Percentiles rank a stretch among this genome's conserved stretches.
Conservation (phyloP, 140 eudicot genomes). For the Oenanthe javanica region DNA sequence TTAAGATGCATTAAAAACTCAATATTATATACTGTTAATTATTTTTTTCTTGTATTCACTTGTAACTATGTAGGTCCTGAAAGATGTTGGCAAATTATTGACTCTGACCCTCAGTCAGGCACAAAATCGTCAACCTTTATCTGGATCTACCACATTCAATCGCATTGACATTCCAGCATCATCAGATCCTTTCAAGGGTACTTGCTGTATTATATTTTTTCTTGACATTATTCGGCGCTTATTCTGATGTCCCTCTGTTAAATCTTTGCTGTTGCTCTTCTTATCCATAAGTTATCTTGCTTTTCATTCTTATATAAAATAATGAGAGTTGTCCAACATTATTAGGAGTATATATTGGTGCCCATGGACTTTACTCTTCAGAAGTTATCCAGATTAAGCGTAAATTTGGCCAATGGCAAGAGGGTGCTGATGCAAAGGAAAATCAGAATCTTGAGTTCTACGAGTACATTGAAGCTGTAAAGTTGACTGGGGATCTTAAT, state of each 20-base stretch:
- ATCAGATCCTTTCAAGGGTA: constrained; percentile 82
- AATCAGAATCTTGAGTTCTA: constrained; percentile 63
- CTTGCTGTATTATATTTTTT: constrained; percentile 1
- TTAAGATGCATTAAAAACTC: background rate
- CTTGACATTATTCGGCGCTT: background rate
- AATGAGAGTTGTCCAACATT: background rate
- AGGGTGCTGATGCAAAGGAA: constrained; percentile 43
- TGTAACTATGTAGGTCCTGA: constrained; percentile 48
- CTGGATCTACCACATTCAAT: constrained; percentile 85
- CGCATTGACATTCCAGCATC: constrained; percentile 66
- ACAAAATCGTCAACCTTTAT: constrained; percentile 60
- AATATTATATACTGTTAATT: background rate
- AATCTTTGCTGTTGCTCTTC: background rate
- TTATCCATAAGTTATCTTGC: background rate
- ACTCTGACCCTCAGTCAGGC: constrained; percentile 53
- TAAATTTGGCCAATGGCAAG: constrained; percentile 92
- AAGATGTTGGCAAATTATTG: constrained; percentile 59
- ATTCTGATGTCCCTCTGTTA: background rate
- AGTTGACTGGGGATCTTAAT: constrained; percentile 81
- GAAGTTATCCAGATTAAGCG: constrained; percentile 84
- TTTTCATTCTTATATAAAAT: background rate
- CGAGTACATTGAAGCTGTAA: constrained; percentile 95
- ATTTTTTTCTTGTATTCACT: constrained; percentile 9
- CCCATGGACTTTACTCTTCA: constrained; percentile 66
- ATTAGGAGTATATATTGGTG: constrained; percentile 88